Percentiles rank a stretch among this genome's conserved stretches.
phyloP scores from a whole-genome alignment of 2,329 filamentous ascomycete species.

The Cordyceps pruinosa region DNA sequence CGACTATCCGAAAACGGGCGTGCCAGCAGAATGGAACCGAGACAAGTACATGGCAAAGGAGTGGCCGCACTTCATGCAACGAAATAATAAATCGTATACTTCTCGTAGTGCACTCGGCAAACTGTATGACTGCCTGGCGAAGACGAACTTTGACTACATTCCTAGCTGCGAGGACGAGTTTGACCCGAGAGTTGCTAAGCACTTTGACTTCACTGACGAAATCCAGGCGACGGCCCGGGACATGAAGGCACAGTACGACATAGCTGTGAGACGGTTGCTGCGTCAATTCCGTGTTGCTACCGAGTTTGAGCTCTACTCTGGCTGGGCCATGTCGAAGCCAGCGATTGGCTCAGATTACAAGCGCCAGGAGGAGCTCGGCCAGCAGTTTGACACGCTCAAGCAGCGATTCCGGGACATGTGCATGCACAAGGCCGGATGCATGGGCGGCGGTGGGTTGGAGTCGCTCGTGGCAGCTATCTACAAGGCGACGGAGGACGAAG shows the following conservation, averaged over 20 bases:
- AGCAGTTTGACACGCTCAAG: conserved; percentile 58
- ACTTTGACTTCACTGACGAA: conserved; percentile 48
- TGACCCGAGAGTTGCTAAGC: conserved; percentile 64
- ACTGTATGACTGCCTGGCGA: conserved; percentile 68
- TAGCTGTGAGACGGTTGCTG: conserved; percentile 70
- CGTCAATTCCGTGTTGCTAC: conserved; percentile 74
- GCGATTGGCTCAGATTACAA: conserved; percentile 73
- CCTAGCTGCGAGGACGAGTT: conserved; percentile 69
- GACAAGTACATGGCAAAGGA: conserved; percentile 47
- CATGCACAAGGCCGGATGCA: conserved; percentile 54
- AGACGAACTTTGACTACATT: conserved; percentile 54
- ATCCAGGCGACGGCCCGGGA: conserved; percentile 52
- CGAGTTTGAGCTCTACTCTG: conserved; percentile 88
- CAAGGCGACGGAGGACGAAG: conserved; percentile 66
- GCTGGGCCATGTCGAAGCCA: conserved; percentile 73
- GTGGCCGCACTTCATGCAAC: conserved; percentile 86
- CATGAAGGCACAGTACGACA: conserved; percentile 74
- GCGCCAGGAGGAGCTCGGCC: conserved; percentile 73
- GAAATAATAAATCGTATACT: conserved; percentile 44
- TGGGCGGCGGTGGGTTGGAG: conserved; percentile 69
- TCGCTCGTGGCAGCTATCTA: conserved; percentile 86
- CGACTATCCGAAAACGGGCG: conserved; percentile 88
- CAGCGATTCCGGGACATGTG: conserved; percentile 62
- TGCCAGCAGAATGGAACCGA: conserved; percentile 60
- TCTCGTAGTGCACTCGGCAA: conserved; percentile 69